Percentiles rank a stretch among this genome's conserved stretches.
These are phyloP conservation scores for Nyctanthes arbortristis DNA, from an alignment of 257 asterid genomes.

Conservation along the genomic window DNA sequence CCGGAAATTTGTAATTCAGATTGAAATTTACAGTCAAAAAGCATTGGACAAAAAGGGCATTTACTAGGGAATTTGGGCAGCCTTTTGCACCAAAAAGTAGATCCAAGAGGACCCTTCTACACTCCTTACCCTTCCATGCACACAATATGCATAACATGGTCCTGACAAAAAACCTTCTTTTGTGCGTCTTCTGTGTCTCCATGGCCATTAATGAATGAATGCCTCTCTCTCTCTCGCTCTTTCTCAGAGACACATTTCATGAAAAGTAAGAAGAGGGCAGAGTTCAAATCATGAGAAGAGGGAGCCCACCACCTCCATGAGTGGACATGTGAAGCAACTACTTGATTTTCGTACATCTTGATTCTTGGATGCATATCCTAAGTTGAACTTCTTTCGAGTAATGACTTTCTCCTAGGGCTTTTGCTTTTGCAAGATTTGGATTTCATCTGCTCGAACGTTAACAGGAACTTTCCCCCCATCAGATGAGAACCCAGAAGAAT, in stretches of 20 bases:
- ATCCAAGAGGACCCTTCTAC: slow-evolving; percentile 48
- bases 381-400: slow-evolving; percentile 27
- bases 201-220: slow-evolving; percentile 23
- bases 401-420: slow-evolving; percentile 41
- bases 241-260: neutral
- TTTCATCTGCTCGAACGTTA: no score
- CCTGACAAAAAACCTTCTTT: slow-evolving; percentile 19
- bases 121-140: slow-evolving; percentile 8
- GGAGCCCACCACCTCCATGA: slow-evolving; percentile 56
- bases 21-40: slow-evolving; percentile 47
- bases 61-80: slow-evolving; percentile 37
- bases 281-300: slow-evolving; percentile 54
- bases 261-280: slow-evolving; percentile 26
- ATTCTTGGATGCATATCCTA: slow-evolving; percentile 27
- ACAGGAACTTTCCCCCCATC: no score
- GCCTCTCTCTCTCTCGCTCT: slow-evolving; percentile 25
- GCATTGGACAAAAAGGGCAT: slow-evolving; percentile 39
- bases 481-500: no score
- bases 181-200: no score
- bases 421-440: slow-evolving; percentile 22
- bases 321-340: slow-evolving; percentile 62
- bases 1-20: slow-evolving; percentile 9
- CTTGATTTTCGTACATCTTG: slow-evolving; percentile 24
- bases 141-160: slow-evolving; percentile 14
- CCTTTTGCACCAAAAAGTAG: slow-evolving; percentile 48